Evolutionary conservation across 2,329 filamentous ascomycete species (phyloP).

Genomic region (Grosmannia huntii): DNA sequence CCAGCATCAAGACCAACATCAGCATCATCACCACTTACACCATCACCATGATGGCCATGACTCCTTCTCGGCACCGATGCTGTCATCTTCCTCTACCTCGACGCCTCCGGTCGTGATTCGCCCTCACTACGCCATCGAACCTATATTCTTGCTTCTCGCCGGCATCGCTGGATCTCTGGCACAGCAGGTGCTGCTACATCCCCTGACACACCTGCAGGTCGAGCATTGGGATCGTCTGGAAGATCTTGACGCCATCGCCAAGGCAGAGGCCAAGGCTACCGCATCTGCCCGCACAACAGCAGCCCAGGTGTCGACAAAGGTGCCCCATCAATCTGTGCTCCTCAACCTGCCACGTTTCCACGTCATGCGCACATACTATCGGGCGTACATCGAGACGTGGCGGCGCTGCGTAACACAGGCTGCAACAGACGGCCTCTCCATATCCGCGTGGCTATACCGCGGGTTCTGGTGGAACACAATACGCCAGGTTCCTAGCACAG

Average conservation of each 20-base stretch:
- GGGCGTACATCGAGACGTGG: conserved; percentile 57
- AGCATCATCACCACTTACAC: conserved; percentile 1
- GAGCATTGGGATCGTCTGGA: conserved; percentile 63
- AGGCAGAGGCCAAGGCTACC: conserved; percentile 3
- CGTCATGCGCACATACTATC: conserved; percentile 54
- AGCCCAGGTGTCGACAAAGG: conserved; percentile 16
- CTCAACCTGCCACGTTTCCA: conserved; percentile 26
- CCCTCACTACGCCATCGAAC: conserved; percentile 65
- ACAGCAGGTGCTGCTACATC: conserved; percentile 59
- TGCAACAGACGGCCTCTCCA: conserved; percentile 37
- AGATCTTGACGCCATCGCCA: conserved; percentile 44
- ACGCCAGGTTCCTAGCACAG: conserved; percentile 63
- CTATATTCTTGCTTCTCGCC: conserved; percentile 55
- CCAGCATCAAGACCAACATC: not conserved
- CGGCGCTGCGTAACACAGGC: conserved; percentile 47
- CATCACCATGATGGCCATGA: conserved; percentile 4
- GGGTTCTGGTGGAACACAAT: conserved; percentile 63
- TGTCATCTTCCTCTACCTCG: conserved; percentile 9
- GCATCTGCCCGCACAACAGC: not conserved
- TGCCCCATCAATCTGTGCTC: not conserved
- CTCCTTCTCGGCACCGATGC: conserved; percentile 8
- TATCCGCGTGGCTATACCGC: conserved; percentile 53
- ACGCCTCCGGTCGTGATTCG: conserved; percentile 35
- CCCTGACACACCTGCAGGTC: conserved; percentile 56
- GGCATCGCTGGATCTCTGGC: conserved; percentile 55